phyloP scores from a whole-genome alignment of 2,329 filamentous ascomycete genomes.

The Ophiosphaerella narmari region DNA sequence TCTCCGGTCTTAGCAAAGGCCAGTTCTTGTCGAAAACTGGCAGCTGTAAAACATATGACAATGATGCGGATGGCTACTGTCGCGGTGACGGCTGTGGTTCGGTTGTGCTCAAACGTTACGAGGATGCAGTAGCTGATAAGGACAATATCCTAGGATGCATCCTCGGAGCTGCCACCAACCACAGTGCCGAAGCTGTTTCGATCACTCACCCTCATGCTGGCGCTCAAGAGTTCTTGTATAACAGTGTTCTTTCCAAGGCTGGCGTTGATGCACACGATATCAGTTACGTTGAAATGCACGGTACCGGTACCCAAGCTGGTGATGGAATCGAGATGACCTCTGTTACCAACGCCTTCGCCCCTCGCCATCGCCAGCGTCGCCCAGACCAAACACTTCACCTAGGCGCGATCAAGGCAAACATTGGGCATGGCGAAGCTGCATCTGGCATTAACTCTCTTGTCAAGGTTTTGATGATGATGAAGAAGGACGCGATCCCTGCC shows the following conservation, averaged over 20 bases:
- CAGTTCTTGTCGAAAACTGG: slow-evolving; percentile 79
- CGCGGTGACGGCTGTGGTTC: slow-evolving; percentile 76
- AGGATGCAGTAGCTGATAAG: slow-evolving; percentile 76
- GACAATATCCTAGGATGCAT: slow-evolving; percentile 76
- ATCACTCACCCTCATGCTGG: slow-evolving; percentile 83
- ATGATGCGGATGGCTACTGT: slow-evolving; percentile 81
- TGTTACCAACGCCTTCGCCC: slow-evolving; percentile 68
- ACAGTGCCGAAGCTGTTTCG: slow-evolving; percentile 78
- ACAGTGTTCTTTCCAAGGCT: slow-evolving; percentile 70
- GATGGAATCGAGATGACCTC: slow-evolving; percentile 83
- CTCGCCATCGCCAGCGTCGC: slow-evolving; percentile 55
- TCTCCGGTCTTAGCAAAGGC: slow-evolving; percentile 73
- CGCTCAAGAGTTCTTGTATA: slow-evolving; percentile 73
- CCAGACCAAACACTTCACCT: slow-evolving; percentile 57
- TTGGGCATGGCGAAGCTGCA: slow-evolving; percentile 60
- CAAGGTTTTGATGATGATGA: slow-evolving; percentile 60
- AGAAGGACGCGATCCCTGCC: slow-evolving; percentile 59
- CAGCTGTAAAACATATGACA: slow-evolving; percentile 80
- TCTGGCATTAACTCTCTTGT: slow-evolving; percentile 60
- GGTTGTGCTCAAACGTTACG: slow-evolving; percentile 77
- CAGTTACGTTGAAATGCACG: slow-evolving; percentile 87
- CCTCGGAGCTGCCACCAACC: slow-evolving; percentile 75
- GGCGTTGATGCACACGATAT: slow-evolving; percentile 77
- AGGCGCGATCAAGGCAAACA: slow-evolving; percentile 61
- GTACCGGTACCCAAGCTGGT: slow-evolving; percentile 83